Evolutionary conservation across 2,329 filamentous ascomycete genomes (phyloP).

Genomic region (Ophiosphaerella herpotricha): DNA sequence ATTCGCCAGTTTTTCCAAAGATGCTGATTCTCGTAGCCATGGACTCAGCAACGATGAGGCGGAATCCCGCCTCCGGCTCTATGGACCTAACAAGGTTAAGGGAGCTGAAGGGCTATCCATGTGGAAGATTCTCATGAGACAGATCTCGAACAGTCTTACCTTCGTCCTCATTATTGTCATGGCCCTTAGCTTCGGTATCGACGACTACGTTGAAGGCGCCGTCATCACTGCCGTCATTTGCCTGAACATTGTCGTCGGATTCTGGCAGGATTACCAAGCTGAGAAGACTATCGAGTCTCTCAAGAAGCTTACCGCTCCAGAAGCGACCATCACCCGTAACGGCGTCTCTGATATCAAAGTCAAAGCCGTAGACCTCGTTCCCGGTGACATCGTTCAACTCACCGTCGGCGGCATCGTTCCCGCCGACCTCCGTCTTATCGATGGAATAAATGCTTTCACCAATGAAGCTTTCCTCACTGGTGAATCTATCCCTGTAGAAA

Average conservation of each 20-base stretch:
- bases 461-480: slow-evolving; percentile 77
- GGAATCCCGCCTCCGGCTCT: slow-evolving; percentile 64
- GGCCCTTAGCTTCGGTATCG: slow-evolving; percentile 67
- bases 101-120: slow-evolving; percentile 72
- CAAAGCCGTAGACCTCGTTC: slow-evolving; percentile 45
- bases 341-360: slow-evolving; percentile 41
- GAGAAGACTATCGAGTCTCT: slow-evolving; percentile 50
- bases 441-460: slow-evolving; percentile 74
- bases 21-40: slow-evolving; percentile 49
- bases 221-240: slow-evolving; percentile 68
- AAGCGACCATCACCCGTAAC: slow-evolving; percentile 45
- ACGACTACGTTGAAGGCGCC: slow-evolving; percentile 66
- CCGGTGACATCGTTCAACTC: slow-evolving; percentile 47
- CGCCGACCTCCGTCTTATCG: slow-evolving; percentile 65
- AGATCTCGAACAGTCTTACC: slow-evolving; percentile 77
- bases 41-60: slow-evolving; percentile 68
- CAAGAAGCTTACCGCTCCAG: slow-evolving; percentile 46
- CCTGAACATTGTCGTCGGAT: slow-evolving; percentile 69
- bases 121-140: slow-evolving; percentile 76
- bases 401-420: slow-evolving; percentile 66
- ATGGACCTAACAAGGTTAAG: slow-evolving; percentile 74
- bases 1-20: not conserved
- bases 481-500: slow-evolving; percentile 73
- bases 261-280: slow-evolving; percentile 56
- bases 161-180: slow-evolving; percentile 75